phyloP scores from a whole-genome alignment of 2,329 filamentous ascomycete genomes.

The Xylaria sp. region DNA sequence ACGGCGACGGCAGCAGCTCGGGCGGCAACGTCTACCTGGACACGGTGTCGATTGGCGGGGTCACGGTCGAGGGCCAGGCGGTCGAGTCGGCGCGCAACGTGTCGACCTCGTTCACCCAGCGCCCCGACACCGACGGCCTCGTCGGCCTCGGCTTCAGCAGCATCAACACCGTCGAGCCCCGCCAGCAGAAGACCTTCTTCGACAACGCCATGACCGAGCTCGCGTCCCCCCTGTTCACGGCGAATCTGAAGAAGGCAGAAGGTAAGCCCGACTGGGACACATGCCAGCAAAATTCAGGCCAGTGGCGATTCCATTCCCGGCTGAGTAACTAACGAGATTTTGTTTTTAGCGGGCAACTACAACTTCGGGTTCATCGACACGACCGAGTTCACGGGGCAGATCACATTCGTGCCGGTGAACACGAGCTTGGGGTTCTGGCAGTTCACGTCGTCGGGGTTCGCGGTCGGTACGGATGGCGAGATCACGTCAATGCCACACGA shows the following conservation, averaged over 20 bases:
- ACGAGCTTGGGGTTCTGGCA: conserved; percentile 63
- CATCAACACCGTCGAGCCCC: conserved; percentile 47
- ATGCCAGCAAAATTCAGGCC: not conserved
- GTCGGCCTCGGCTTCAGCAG: conserved; percentile 48
- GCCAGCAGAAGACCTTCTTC: conserved; percentile 47
- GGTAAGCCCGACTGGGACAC: conserved; percentile 29
- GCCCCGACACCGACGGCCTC: conserved; percentile 45
- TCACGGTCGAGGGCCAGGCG: conserved; percentile 45
- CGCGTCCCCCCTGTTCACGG: conserved; percentile 58
- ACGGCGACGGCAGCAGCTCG: conserved; percentile 48
- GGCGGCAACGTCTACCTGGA: conserved; percentile 49
- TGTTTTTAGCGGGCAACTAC: conserved; percentile 38
- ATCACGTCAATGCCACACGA: conserved; percentile 27
- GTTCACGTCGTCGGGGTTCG: conserved; percentile 60
- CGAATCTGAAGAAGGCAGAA: conserved; percentile 42
- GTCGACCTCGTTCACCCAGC: conserved; percentile 43
- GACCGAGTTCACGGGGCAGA: conserved; percentile 58
- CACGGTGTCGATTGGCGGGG: conserved; percentile 45
- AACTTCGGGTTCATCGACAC: conserved; percentile 54
- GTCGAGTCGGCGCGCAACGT: conserved; percentile 47
- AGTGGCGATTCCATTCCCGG: not conserved
- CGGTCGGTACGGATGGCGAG: conserved; percentile 44
- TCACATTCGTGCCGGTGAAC: conserved; percentile 61
- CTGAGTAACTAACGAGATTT: not conserved
- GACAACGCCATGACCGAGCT: conserved; percentile 40